A percentile compares a stretch with the other conserved stretches of the same genome.
Evolutionary conservation across 2,329 filamentous ascomycete species (phyloP).

Genomic region (Colletotrichum salicis): DNA sequence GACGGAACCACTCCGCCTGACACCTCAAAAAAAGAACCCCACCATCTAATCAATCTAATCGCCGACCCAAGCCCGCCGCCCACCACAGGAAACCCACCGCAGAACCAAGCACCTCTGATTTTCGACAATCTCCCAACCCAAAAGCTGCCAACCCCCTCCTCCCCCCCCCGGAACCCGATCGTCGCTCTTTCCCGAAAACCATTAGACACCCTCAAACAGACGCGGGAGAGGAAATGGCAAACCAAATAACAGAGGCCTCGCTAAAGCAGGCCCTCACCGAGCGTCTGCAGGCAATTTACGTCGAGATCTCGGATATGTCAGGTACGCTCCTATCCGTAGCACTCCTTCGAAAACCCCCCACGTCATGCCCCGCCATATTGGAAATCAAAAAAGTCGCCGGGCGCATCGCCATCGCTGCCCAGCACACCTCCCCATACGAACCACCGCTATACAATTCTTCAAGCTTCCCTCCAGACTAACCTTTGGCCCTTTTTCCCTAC

Average conservation of each 20-base stretch:
- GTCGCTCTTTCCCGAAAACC: neutral
- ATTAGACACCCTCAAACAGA: neutral
- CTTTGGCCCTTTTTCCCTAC: neutral
- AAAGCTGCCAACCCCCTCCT: neutral
- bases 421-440: neutral
- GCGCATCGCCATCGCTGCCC: slow-evolving; percentile 22
- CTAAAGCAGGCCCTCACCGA: slow-evolving; percentile 76
- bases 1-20: neutral
- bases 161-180: slow-evolving; percentile 16
- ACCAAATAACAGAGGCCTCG: slow-evolving; percentile 76
- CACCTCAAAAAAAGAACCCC: slow-evolving; percentile 14
- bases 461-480: neutral
- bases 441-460: neutral
- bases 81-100: neutral
- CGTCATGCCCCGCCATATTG: slow-evolving; percentile 25
- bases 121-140: slow-evolving; percentile 21
- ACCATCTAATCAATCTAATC: slow-evolving; percentile 38
- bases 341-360: slow-evolving; percentile 8
- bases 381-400: slow-evolving; percentile 5
- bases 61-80: neutral
- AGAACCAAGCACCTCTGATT: slow-evolving; percentile 26
- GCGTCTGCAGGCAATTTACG: slow-evolving; percentile 78
- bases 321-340: slow-evolving; percentile 64
- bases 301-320: slow-evolving; percentile 91
- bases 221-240: slow-evolving; percentile 54